Evolutionary conservation across 371 early-diverging fungal species (phyloP).

Genomic region (Parasitella parasitica): DNA sequence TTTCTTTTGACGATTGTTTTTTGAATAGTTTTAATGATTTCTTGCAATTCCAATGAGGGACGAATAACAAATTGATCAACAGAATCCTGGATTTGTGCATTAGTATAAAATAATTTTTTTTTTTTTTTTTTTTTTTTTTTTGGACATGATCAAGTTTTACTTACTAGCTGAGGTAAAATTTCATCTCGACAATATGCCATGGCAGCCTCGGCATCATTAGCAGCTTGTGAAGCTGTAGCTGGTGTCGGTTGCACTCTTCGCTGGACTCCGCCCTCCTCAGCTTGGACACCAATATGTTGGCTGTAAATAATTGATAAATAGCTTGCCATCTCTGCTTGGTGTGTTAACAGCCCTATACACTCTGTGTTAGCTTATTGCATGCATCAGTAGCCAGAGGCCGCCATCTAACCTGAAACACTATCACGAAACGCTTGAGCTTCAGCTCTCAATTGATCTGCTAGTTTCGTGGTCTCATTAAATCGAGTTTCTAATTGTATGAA

Average conservation of each 20-base stretch:
- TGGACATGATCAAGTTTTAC: no score
- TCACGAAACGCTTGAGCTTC: constrained; percentile 79
- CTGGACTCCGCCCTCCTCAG: constrained; percentile 38
- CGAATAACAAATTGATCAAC: constrained; percentile 67
- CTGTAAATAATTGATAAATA: constrained; percentile 63
- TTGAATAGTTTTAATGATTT: constrained; percentile 62
- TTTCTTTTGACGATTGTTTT: constrained; percentile 72
- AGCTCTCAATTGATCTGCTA: constrained; percentile 55
- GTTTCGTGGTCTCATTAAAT: constrained; percentile 58
- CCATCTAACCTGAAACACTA: constrained; percentile 53
- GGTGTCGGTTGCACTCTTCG: constrained; percentile 52
- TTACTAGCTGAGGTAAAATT: constrained; percentile 68
- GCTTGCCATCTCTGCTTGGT: constrained; percentile 71
- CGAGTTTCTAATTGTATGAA: constrained; percentile 63
- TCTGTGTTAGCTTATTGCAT: background rate
- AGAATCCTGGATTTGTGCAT: constrained; percentile 44
- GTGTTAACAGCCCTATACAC: constrained; percentile 58
- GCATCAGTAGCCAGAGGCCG: background rate
- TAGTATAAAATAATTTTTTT: background rate
- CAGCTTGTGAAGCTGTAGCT: constrained; percentile 62
- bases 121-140: no score
- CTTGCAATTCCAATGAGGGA: constrained; percentile 62
- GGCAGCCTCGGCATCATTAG: constrained; percentile 61
- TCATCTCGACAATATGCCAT: constrained; percentile 63
- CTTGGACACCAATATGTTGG: constrained; percentile 29